phyloP scores from a whole-genome alignment of 192 early-diverging fungal genomes.

The Rhizophagus prolifer region DNA sequence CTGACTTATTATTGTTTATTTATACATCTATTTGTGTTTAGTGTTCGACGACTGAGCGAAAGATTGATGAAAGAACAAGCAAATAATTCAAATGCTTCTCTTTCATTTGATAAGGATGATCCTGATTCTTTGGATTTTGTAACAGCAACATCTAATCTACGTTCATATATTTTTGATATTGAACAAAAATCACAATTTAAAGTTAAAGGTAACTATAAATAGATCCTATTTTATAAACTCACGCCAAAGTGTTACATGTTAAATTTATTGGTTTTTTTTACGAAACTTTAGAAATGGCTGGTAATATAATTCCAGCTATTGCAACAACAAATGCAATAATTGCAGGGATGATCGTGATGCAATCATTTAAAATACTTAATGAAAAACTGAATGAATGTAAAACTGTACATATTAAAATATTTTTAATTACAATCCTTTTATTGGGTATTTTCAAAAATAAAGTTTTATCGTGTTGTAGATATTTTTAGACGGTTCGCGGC shows the following conservation, averaged over 20 bases:
- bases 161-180: conserved; percentile 82
- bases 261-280: neutral
- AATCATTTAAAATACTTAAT: conserved; percentile 75
- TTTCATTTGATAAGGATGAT: conserved; percentile 97
- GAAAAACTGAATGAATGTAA: conserved; percentile 49
- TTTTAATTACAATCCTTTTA: neutral
- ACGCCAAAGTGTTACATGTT: neutral
- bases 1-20: neutral
- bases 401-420: conserved; percentile 43
- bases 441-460: neutral
- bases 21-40: conserved; percentile 20
- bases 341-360: conserved; percentile 90
- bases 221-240: conserved; percentile 15
- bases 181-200: conserved; percentile 77
- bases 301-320: conserved; percentile 97
- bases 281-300: conserved; percentile 84
- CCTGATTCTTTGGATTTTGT: conserved; percentile 89
- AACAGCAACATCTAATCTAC: conserved; percentile 85
- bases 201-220: conserved; percentile 71
- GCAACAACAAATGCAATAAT: conserved; percentile 98
- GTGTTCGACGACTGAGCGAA: conserved; percentile 53
- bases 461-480: neutral
- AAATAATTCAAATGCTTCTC: conserved; percentile 48
- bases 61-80: conserved; percentile 44
- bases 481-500: conserved; percentile 60